Base-by-base conservation (phyloP, 2,329 filamentous ascomycete genomes). In the Lasiodiplodia hormozganensis region DNA sequence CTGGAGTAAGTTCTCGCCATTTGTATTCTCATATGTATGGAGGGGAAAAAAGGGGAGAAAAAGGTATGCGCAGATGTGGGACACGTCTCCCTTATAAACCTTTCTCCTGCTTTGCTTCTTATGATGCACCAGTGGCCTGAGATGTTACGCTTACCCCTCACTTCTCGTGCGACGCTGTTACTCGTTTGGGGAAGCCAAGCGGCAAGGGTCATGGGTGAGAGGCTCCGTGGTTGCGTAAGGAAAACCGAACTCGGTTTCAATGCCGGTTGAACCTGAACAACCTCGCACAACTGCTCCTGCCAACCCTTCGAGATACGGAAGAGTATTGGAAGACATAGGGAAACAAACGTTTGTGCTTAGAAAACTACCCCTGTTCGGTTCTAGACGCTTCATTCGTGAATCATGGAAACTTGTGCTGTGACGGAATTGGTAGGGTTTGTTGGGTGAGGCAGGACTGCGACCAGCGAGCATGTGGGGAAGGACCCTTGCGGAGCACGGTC, bases 1-100 rank as follows among this genome's bases (percentile, higher is more conserved):
- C 60, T 64, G 60, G 60, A 64, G 60, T 64, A 64, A 38, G 2
- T 38, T 52, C 47, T 52, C 31, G 60, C 60, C 60, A 31, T 64
- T 4, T 51, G 43, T 62, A 49, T 40, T 49, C 40, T 40, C 47
- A 62, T 62, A 43, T 49, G 28, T 64, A 52, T 64, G 11, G 12
- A 64, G 16, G 25, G 36, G 2, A 28, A n/a, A 31, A 31, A 16
- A n/a, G n/a, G 34, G 28, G 16, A 28, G 14, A 0, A 49, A 23
- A 4, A 49, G 5, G 5, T 28, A 18, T 1, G 10, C 23, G 12
- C n/a, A 10, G 7, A 21, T 38, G 57, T 2, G 36, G n/a, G 11
- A 40, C 54, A 16, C 2, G 34, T 10, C n/a, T 58, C 7, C 31
- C 31, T 23, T 57, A 6, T 34, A 36, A 34, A 56, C 2, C 52